These are phyloP conservation scores for Parathielavia hyrcaniae DNA, from an alignment of 495 filamentous ascomycete species.

Conservation along the genomic window DNA sequence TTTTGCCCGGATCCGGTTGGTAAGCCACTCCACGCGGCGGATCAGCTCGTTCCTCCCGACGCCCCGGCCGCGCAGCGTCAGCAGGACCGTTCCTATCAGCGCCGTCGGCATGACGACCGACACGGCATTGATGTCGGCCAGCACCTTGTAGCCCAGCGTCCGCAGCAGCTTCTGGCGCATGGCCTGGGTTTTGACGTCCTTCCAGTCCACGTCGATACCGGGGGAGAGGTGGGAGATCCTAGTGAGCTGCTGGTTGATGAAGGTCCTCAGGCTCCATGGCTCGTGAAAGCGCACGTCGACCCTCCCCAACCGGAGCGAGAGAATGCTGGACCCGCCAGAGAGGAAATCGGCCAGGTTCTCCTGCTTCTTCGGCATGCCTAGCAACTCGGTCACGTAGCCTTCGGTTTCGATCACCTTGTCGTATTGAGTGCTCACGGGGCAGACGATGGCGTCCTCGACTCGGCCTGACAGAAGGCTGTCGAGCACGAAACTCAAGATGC, in stretches of 20 bases:
- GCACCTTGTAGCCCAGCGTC: conserved; percentile 81
- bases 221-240: conserved; percentile 38
- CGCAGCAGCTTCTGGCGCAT: conserved; percentile 59
- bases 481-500: conserved; percentile 87
- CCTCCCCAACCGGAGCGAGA: conserved; percentile 80
- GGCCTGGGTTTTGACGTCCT: conserved; percentile 41
- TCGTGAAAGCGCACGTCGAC: conserved; percentile 95
- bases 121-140: conserved; percentile 90
- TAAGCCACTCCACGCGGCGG: conserved; percentile 84
- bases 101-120: conserved; percentile 98
- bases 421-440: conserved; percentile 93
- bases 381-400: conserved; percentile 87
- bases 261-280: conserved; percentile 81
- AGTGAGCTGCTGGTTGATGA: conserved; percentile 66
- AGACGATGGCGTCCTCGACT: conserved; percentile 83
- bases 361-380: conserved; percentile 89
- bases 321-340: conserved; percentile 71
- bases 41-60: conserved; percentile 83
- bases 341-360: conserved; percentile 88
- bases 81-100: conserved; percentile 84
- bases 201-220: conserved; percentile 37
- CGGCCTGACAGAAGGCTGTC: conserved; percentile 85
- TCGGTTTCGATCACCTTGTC: conserved; percentile 98
- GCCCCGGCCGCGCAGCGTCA: conserved; percentile 86
- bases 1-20: conserved; percentile 71